Evolutionary conservation across 2,329 filamentous ascomycete genomes (phyloP), one percentile per base, ranked within the genome.

Genomic region (Sclerotinia minor): DNA sequence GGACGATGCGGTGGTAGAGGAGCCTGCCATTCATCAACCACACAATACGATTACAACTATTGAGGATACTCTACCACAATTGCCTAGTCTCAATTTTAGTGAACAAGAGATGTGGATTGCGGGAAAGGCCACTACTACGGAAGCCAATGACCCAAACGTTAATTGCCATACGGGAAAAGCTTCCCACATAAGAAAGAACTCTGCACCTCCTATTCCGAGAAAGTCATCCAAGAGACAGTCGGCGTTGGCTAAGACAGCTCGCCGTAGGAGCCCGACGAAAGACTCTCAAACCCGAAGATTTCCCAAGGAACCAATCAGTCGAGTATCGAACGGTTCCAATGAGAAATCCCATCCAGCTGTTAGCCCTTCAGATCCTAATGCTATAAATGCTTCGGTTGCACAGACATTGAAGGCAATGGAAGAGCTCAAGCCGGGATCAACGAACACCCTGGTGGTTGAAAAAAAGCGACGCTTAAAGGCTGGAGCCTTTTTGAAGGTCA

Each of bases 211-310:
- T 15, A 72, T 74, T 13, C 72, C 73, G 17, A 71, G 71, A 5
- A 72, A 67, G 61, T 74, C 72, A 21, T 74, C 72, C 2, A 75
- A 72, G 58, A 68, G 72, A 64, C 70, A 47, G 47, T 69, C 69
- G 8, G 57, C 45, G 17, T 52, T 68, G 13, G 54, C 65, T 2
- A 71, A 68, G 63, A 21, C 58, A 24, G 21, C 59, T 63, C 59
- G 59, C 9, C 59, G n/a, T 41, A 50, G 59, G 8, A 63, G 59
- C 29, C 29, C 47, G 19, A 63, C 29, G 1, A 63, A 63, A 29
- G 44, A 63, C 8, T 50, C 32, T 7, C 47, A 63, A 17, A 7
- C 21, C 35, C 55, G 38, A 32, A 32, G 35, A 24, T 32, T 61
- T 24, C 38, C 57, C 9, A 63, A 50, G 11, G 59, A 35, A 11